These are phyloP conservation scores for Colletotrichum sp. DNA, from an alignment of 2,329 filamentous ascomycete genomes.

Conservation along the genomic window DNA sequence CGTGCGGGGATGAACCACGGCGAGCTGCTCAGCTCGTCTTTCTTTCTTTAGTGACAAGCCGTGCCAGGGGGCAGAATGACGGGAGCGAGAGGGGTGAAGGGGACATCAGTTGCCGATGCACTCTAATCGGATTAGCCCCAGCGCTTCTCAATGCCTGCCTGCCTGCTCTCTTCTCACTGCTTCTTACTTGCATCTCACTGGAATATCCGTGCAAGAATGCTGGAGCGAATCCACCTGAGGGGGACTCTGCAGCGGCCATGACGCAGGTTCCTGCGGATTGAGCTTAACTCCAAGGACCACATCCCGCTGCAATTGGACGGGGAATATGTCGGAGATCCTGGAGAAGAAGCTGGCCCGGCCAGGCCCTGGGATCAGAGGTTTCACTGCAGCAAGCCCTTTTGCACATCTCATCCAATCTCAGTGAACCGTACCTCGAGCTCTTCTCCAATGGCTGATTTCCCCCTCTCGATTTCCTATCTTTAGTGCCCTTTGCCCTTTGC, in stretches of 20 bases:
- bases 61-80: not conserved
- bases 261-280: conserved; percentile 18
- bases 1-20: conserved; percentile 14
- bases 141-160: not conserved
- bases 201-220: not conserved
- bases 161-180: not conserved
- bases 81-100: not conserved
- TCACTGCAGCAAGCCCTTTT: not conserved
- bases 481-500: not conserved
- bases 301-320: conserved; percentile 9
- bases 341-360: conserved; percentile 3
- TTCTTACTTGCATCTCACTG: not conserved
- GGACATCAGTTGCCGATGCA: not conserved
- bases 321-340: conserved; percentile 13
- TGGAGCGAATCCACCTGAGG: not conserved
- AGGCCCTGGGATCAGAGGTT: not conserved
- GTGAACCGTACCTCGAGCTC: not conserved
- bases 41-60: not conserved
- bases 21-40: not conserved
- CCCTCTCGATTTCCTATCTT: not conserved
- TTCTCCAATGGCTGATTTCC: not conserved
- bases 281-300: conserved; percentile 8
- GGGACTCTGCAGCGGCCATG: conserved; percentile 4
- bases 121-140: not conserved
- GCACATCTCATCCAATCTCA: not conserved